Evolutionary conservation across 1,139 yeast species (phyloP), one percentile per base, ranked within the genome.

Genomic region (Geotrichum siamense): DNA sequence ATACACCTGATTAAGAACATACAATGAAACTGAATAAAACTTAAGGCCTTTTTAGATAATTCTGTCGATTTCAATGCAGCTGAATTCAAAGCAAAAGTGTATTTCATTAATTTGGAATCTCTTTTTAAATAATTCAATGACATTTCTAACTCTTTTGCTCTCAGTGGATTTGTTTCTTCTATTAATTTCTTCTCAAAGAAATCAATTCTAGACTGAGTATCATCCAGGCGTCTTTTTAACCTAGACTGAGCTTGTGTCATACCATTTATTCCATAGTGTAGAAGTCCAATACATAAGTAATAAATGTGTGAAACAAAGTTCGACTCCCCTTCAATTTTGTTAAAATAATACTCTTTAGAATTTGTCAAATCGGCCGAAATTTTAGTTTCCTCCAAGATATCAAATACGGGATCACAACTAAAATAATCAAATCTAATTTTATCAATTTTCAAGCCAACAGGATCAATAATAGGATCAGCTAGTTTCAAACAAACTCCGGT

Each of bases 251-350:
- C 73, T 38, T 78, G 70, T 43, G 72, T 66, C 0, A 83, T 66
- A 40, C 96, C 97, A 27, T 94, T 94, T 34, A 86, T 67, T 37
- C 97, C 99, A 62, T 83, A 93, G 54, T 91, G 89, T 45, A 86
- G 66, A 60, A 82, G 87, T 0, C 94, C 78, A 41, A 82, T 68
- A 8, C 93, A 78, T 48, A 91, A 63, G 58, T 74, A 91, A 63
- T 87, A 93, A 55, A 94, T 82, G 54, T 89, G 91, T 3, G 95
- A 79, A 15, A 93, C 82, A 60, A 91, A 91, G 56, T 91, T 91
- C 4, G 85, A 68, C 3, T 59, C 55, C 5, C 17, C 27, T 3
- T 9, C 37, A 5, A 13, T 4, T n/a, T 12, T 30, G 26, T 59
- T 59, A 10, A 13, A 61, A 54, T 72, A 76, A 56, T 72, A 79